Conservation (phyloP, 2,329 filamentous ascomycete species). For the Sclerotinia borealis region DNA sequence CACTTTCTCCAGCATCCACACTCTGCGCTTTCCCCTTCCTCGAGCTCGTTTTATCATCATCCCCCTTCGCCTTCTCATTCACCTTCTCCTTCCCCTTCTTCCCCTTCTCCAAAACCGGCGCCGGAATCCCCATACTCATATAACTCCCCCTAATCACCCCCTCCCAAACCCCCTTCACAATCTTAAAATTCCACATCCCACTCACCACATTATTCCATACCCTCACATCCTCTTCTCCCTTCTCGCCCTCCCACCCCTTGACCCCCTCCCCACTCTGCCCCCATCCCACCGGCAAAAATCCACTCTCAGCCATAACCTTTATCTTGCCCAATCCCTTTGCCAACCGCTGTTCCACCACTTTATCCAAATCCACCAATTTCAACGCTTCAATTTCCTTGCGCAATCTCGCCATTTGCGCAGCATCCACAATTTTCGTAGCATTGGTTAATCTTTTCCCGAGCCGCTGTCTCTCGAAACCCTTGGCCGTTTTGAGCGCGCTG, state of each 20-base stretch:
- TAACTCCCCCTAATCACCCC: conserved; percentile 32
- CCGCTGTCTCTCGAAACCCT: conserved; percentile 74
- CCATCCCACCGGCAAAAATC: conserved; percentile 36
- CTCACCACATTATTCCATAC: conserved; percentile 44
- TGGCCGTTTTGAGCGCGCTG: conserved; percentile 64
- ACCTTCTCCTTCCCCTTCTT: conserved; percentile 17
- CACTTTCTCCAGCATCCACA: conserved; percentile 2
- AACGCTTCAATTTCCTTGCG: conserved; percentile 52
- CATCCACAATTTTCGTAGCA: conserved; percentile 39
- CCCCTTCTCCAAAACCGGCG: conserved; percentile 20
- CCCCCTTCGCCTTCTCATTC: conserved; percentile 15
- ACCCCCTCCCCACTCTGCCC: conserved; percentile 22
- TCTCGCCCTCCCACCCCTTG: conserved; percentile 31
- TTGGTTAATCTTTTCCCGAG: conserved; percentile 53
- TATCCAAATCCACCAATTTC: conserved; percentile 44
- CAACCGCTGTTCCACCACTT: conserved; percentile 41
- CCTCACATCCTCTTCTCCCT: conserved; percentile 23
- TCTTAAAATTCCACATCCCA: conserved; percentile 47
- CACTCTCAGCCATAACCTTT: conserved; percentile 42
- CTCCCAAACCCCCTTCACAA: conserved; percentile 44
- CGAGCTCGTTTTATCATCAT: not conserved
- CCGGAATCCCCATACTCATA: conserved; percentile 28
- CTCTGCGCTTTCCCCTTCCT: conserved; percentile 10
- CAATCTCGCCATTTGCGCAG: conserved; percentile 51
- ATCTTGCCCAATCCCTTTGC: conserved; percentile 45